Base-by-base conservation (phyloP, 768 basidiomycete species). In the Rhodotorula paludigena region DNA sequence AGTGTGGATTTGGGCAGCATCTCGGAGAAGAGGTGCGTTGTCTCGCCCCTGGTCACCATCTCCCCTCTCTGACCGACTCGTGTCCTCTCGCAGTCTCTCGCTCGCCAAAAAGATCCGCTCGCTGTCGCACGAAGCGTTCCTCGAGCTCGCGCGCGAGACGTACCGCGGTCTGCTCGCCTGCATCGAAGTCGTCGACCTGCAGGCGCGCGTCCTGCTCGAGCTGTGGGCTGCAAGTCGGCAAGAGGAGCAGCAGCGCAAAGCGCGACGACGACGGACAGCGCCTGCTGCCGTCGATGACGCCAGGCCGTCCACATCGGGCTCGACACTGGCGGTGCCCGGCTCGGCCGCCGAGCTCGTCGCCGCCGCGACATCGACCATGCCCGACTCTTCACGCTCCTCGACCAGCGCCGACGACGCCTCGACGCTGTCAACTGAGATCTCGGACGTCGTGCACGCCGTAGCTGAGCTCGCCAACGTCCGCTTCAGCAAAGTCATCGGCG, bases 391-490 rank as follows among this genome's bases (percentile, higher is more conserved):
- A 10, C 48, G 48, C 49, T 59, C 57, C n/a, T 38, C 38, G 42
- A 36, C 60, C 11, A 28, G 32, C 28, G 28, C 41, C 53, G 45
- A 53, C 35, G 67, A 63, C 52, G 57, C 51, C 28, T 39, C 79
- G 81, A 30, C 71, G 85, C 33, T 62, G 51, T 41, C 58, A 15
- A 64, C 86, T 66, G 90, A 92, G 58, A 78, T 92, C 16, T 76
- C 81, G 14, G 92, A 93, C 71, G 85, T 89, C 51, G 80, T 96
- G 44, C 84, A 86, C 4, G 86, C 90, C 0, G 84, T 87, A 1
- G 85, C 90, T 30, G 94, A 97, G 75, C 83, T 94, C 8, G 86
- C 90, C 15, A 92, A 96, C 77, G 84, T 86, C 15, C 84, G 89
- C 35, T 85, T 85, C 3, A 88, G 91, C 28, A 89, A 87, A 76